Evolutionary conservation across 1,284 basidiomycete genomes (phyloP), one percentile per base, ranked within the genome.

Genomic region (Cerrena zonata): DNA sequence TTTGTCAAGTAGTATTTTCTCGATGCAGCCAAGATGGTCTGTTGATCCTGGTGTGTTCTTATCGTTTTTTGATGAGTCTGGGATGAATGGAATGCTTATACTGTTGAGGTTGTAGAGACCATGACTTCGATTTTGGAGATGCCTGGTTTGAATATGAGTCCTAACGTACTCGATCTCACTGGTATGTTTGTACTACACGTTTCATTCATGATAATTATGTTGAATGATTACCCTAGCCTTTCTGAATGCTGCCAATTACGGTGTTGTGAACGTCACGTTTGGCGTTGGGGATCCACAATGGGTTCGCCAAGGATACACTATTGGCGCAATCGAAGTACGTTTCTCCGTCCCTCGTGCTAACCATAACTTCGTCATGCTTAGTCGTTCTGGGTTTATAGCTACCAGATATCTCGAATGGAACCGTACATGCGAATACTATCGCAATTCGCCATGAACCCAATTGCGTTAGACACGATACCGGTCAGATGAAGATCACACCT

Each of bases 221-320:
- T 40, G 2, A 2, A 23, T 11, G 27, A 37, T 37, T 25, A 39
- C 7, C 47, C 4, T 53, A 78, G 76, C 71, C 2, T 80, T 79
- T 61, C 59, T 80, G 38, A 72, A 74, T 30, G 78, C 77, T 11
- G 73, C 78, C 3, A 77, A 78, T 4, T 80, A 72, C 53, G 76
- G 78, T 2, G 72, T 74, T 15, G 73, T 78, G 4, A 66, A 69
- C 2, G 69, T 75, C 10, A 58, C 76, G 18, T 81, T 77, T 56
- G 58, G 70, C 48, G 61, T 80, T 2, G 64, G 64, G 0, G 61
- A 70, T 30, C 74, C 77, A 2, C 60, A 72, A 2, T 80, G 80
- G 55, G 61, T 75, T 10, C 58, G 63, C 45, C 62, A 61, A 15
- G 65, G 63, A 1, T 80, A 76, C 56, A 75, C 77, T 0, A 65